Base-by-base conservation (phyloP, 208 protist genomes). In the Leishmania turanica region DNA sequence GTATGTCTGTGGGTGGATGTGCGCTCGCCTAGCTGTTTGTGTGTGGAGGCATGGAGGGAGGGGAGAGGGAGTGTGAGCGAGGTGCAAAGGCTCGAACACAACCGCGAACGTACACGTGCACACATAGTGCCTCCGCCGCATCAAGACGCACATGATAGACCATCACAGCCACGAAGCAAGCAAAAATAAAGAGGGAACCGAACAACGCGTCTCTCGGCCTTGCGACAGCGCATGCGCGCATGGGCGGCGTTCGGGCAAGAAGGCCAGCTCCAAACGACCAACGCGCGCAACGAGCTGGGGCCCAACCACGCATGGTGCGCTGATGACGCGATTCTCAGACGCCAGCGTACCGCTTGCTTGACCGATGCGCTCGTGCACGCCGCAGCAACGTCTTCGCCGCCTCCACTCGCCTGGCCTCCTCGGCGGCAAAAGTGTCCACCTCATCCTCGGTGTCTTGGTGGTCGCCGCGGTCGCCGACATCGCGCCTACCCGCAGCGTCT, bases 301-400 rank as follows among this genome's bases (percentile, higher is more conserved):
- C 3, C 40, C 40, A 42, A 3, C 37, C 37, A 13, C 40, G 24
- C 66, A 47, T 71, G 34, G 66, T 15, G 19, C 66, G 40, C 11
- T 5, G 37, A 58, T 24, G 9, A 40, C 47, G 27, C 31, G 8
- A 15, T 42, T 15, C 2, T 76, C 31, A 62, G 72, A 40, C 17
- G 15, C 73, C 54, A n/a, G 9, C 73, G 56, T 49, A 31, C 2
- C 37, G 7, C 53, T 37, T 49, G 62, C n/a, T 13, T 15, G n/a
- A 49, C 40, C 31, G 62, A 21, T 40, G 76, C n/a, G 47, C 62
- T 0, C 82, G 82, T 42, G 71, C 82, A 8, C 82, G 82, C 27
- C 82, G 77, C 72, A 85, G 66, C 77, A 85, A n/a, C 71, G 8
- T 24, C 53, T 79, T 85, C 5, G 82, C 82, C 0, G 82, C 77